Base-by-base conservation (phyloP, 2,329 filamentous ascomycete species). In the Penicillium oxalicum region DNA sequence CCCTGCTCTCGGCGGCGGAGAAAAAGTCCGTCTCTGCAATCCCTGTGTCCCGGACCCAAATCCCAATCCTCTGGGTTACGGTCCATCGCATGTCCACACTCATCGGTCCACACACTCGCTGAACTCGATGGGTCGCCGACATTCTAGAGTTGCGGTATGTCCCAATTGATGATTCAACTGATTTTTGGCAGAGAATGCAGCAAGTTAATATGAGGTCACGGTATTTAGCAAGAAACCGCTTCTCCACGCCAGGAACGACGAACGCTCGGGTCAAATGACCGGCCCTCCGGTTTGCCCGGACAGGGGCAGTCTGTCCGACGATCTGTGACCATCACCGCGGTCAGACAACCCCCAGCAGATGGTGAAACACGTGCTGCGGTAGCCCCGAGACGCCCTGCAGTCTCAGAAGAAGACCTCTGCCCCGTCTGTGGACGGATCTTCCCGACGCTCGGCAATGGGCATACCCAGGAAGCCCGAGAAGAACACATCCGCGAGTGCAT, bases 31-130 rank as follows among this genome's bases (percentile, higher is more conserved):
- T 51, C 77, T 87, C 8, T 87, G 84, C 70, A 87, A 87, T 60
- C 84, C 84, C 9, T 87, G 84, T 63, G 84, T 87, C 9, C 84
- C 84, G 33, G 83, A 87, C 69, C 84, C 81, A 13, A 83, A 84
- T 53, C 77, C 77, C 33, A 75, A 77, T 47, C 80, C 78, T 32
- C 59, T 64, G 27, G 60, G 59, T 18, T 73, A 68, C 51, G 45
- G 51, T 9, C 40, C 60, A 32, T 45, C 61, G 28, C 61, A 61
- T 39, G 46, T 52, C 29, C 47, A 57, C 13, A 57, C 57, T 34
- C 57, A 60, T 44, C 52, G 56, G 8, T 39, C 56, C 8, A 53
- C 52, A 3, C 52, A 60, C 28, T 60, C 58, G 29, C 44, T 59
- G 9, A 54, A 55, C 4, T 59, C 50, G 4, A 59, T 59, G 43